Conservation (phyloP, 768 basidiomycete genomes). For the Leccinellum rugosiceps region DNA sequence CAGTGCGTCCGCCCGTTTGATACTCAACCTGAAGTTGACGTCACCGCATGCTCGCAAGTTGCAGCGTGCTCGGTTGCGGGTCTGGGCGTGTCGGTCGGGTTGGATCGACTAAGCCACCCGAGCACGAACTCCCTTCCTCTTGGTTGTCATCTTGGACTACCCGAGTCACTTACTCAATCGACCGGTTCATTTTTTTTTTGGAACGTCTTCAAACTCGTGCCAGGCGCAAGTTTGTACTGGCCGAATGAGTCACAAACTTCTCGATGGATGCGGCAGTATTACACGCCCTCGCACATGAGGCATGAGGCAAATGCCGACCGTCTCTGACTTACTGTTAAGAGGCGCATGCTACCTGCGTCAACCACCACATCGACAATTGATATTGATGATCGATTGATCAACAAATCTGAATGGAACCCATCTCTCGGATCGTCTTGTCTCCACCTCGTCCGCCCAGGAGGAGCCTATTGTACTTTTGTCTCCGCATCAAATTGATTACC, state of each 20-base stretch:
- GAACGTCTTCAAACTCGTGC: too few species aligned
- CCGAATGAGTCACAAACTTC: too few species aligned
- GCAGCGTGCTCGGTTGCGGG: neutral
- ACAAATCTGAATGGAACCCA: neutral
- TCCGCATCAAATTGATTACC: neutral
- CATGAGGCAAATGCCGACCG: neutral
- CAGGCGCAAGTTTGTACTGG: too few species aligned
- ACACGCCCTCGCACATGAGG: too few species aligned
- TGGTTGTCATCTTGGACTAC: slow-evolving; percentile 5
- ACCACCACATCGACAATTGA: neutral
- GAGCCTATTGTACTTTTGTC: neutral
- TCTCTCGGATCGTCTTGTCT: too few species aligned
- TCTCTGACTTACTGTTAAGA: too few species aligned
- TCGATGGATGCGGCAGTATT: too few species aligned
- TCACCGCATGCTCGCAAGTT: neutral
- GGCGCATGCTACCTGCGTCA: neutral
- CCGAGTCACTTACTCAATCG: neutral
- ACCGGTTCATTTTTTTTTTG: too few species aligned
- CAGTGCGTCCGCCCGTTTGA: neutral
- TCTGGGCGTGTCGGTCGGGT: neutral
- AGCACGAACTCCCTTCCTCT: slow-evolving; percentile 28
- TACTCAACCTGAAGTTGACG: neutral
- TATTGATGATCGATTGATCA: neutral
- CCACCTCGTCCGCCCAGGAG: neutral
- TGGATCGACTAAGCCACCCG: too few species aligned